Percentiles rank a stretch among this genome's conserved stretches.
Conservation (phyloP, 345 rosid species). For the Citrus cavaleriei region DNA sequence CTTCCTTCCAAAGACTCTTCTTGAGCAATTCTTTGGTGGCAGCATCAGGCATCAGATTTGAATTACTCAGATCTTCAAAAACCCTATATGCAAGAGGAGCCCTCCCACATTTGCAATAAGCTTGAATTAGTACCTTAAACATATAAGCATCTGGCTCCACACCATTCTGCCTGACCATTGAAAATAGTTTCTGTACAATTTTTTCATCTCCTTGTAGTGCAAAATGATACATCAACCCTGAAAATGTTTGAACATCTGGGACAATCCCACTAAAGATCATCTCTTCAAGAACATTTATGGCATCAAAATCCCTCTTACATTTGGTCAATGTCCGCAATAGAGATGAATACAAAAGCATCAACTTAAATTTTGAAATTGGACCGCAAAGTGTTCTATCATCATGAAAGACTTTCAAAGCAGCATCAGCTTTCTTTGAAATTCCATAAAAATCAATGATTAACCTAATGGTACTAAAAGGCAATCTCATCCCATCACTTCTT, state of each 20-base stretch:
- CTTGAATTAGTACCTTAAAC: conserved; percentile 70
- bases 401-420: conserved; percentile 70
- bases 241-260: conserved; percentile 85
- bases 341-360: conserved; percentile 77
- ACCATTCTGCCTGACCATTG: conserved; percentile 69
- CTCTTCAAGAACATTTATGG: conserved; percentile 66
- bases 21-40: conserved; percentile 75
- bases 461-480: conserved; percentile 78
- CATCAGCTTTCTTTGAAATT: conserved; percentile 76
- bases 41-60: conserved; percentile 55
- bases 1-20: conserved; percentile 91
- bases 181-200: conserved; percentile 65
- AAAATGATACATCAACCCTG: conserved; percentile 80
- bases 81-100: conserved; percentile 77
- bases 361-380: conserved; percentile 44
- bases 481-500: conserved; percentile 54
- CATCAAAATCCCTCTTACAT: conserved; percentile 61
- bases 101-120: conserved; percentile 74
- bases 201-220: conserved; percentile 70
- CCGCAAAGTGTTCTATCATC: conserved; percentile 57
- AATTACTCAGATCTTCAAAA: conserved; percentile 69
- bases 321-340: conserved; percentile 74
- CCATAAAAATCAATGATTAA: conserved; percentile 81
- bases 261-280: conserved; percentile 51
- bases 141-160: conserved; percentile 68